Evolutionary conservation across 1,284 basidiomycete genomes (phyloP), one percentile per base, ranked within the genome.

Genomic region (Boletellus sp.): DNA sequence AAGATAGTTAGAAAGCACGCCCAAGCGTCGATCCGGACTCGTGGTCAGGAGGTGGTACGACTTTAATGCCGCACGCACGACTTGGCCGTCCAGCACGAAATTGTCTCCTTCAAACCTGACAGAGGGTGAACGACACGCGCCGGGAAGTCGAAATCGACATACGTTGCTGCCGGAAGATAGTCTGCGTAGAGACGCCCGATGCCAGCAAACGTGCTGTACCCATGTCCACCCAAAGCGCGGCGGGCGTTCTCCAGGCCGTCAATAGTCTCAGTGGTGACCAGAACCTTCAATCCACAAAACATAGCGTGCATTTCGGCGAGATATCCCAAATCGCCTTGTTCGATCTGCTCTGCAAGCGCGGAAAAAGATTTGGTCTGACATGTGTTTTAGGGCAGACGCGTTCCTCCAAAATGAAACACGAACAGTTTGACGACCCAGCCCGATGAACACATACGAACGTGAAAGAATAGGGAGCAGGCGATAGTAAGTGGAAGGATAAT

Each of bases 211-310:
- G 73, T 77, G 52, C 82, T 84, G 64, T 79, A 90, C 0, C 87
- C 88, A 62, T 91, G 87, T 3, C 88, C 87, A 42, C 87, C 87
- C 73, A 88, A 78, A 0, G 84, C 78, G 9, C 85, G 74, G 10
- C 88, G 76, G 7, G 82, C 80, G 5, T 71, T 77, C 61, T 91
- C 87, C 16, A 88, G 61, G 49, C 84, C 84, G 25, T 76, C 75
- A 7, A 82, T 72, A 4, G 73, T 69, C 20, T 72, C 66, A 0
- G 74, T 73, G 2, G 79, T 77, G 4, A 76, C 77, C 20, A 87
- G 70, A 0, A 79, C 73, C 59, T 91, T 91, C 19, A 91, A 69
- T 0, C 82, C 84, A 54, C 80, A 82, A 5, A 83, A 80, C 8
- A 77, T 80, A 0, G 84, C 81, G 55, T 91, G 88, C 58, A 85